Evolutionary conservation across 352 stramenopile genomes (phyloP), one percentile per base, ranked within the genome.

Genomic region (Plasmopara halstedii): DNA sequence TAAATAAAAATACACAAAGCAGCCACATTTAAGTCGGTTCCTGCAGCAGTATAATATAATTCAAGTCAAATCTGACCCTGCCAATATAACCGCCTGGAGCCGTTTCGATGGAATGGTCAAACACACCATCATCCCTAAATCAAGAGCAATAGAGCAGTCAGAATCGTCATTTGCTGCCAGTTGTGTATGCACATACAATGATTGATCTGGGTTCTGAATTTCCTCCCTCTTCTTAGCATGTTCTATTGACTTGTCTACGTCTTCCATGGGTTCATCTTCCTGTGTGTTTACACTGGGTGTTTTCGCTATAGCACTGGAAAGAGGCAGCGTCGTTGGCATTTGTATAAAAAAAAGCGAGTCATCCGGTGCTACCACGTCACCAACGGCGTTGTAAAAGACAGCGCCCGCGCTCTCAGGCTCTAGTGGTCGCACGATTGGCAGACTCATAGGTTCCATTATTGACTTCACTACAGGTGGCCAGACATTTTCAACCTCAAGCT

Each of bases 311-410:
- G 63, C 69, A 41, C 66, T 82, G 29, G 74, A 67, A 19, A 89
- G 69, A 17, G 82, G 82, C 6, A 93, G 63, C 15, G 82, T 93
- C 20, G 82, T 93, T 8, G 82, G 82, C 39, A 93, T 62, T 42
- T 93, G 82, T 31, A 93, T 59, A 63, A 90, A 93, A 6, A 93
- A 68, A 5, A 93, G 54, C 40, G 77, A 65, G 53, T 93, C 78
- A 48, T 93, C 76, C 0, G 48, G 34, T 10, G 83, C 50, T 15
- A 80, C 29, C 2, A 85, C 52, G 29, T 84, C 70, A 3, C 77
- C 75, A 26, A 71, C 51, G 14, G 52, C 49, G 50, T 90, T 73
- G 43, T 62, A 74, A 41, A 93, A 93, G 14, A 93, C 53, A 18
- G 65, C 70, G 13, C 76, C 82, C 13, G 71, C 62, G 19, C 53